Evolutionary conservation across 768 basidiomycete genomes (phyloP).

Genomic region (Russula earlei): DNA sequence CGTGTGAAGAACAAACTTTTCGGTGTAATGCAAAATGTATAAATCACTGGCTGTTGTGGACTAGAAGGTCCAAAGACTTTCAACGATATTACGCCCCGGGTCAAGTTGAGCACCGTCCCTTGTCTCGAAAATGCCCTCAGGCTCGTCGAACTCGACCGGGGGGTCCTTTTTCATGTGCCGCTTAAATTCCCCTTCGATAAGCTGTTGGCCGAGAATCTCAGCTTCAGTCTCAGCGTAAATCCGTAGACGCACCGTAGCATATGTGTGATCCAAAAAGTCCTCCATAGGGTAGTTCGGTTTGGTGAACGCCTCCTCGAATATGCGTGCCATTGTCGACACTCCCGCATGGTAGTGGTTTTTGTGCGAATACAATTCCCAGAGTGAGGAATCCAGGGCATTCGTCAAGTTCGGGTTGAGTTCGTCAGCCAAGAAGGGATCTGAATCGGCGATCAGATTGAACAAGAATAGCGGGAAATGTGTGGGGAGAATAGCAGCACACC

Average conservation of each 20-base stretch:
- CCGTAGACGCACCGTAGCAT: conserved; percentile 52
- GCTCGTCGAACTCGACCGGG: conserved; percentile 31
- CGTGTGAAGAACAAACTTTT: background rate
- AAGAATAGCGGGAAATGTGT: background rate
- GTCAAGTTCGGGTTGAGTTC: conserved; percentile 72
- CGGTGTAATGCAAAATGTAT: conserved; percentile 11
- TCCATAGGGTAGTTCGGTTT: conserved; percentile 86
- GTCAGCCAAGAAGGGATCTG: conserved; percentile 59
- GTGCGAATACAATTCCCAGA: conserved; percentile 87
- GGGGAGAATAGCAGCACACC: background rate
- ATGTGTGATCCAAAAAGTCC: conserved; percentile 94
- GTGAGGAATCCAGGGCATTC: conserved; percentile 72
- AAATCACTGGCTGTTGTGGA: background rate
- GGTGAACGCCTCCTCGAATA: conserved; percentile 90
- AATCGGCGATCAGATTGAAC: background rate
- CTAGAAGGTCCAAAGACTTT: conserved; percentile 27
- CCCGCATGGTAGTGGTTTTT: conserved; percentile 74
- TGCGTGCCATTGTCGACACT: conserved; percentile 78
- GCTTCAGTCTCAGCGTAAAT: background rate
- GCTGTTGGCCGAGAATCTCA: conserved; percentile 34
- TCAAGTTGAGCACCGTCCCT: conserved; percentile 26
- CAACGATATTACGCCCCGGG: conserved; percentile 27
- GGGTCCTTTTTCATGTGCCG: conserved; percentile 78
- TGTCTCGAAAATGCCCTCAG: conserved; percentile 16
- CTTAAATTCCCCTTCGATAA: conserved; percentile 77